Percentiles rank a stretch among this genome's conserved stretches.
Conservation (phyloP, 1,284 basidiomycete genomes). For the Porogramme epimiltina region DNA sequence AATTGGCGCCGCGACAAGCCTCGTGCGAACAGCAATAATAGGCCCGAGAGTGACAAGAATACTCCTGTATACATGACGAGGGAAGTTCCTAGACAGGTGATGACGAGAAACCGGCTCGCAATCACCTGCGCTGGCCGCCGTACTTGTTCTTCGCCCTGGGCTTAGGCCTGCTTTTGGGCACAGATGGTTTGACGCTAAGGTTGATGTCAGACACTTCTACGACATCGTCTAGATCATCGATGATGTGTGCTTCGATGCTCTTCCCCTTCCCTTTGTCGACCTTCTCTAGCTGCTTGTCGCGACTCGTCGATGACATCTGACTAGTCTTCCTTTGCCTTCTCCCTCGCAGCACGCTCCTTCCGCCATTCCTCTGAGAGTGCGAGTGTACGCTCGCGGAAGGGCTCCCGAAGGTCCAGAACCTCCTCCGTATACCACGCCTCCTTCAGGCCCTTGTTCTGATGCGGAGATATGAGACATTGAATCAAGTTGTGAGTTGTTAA, state of each 20-base stretch:
- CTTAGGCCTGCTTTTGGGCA: constrained; percentile 1
- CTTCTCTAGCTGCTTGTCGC: constrained; percentile 11
- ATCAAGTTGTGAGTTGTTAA: neutral
- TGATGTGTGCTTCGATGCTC: constrained; percentile 34
- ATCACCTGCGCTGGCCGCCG: too few species aligned
- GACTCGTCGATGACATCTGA: too few species aligned
- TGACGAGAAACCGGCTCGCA: too few species aligned
- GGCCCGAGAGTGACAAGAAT: constrained; percentile 9
- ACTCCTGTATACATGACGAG: constrained; percentile 4
- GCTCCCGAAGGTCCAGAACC: constrained; percentile 32
- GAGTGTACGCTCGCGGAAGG: constrained; percentile 35
- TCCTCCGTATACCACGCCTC: constrained; percentile 5
- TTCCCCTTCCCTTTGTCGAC: constrained; percentile 15
- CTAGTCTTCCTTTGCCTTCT: constrained; percentile 34
- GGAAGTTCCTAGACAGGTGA: neutral
- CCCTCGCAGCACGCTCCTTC: constrained; percentile 27
- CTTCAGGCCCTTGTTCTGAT: constrained; percentile 36
- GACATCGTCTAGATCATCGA: constrained; percentile 50
- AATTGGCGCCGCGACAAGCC: too few species aligned
- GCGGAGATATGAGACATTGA: too few species aligned
- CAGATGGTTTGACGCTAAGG: too few species aligned
- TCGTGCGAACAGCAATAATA: too few species aligned
- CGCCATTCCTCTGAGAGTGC: constrained; percentile 46
- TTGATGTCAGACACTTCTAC: too few species aligned
- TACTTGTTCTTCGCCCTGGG: neutral